These are phyloP conservation scores for Histomonas meleagridis DNA, from an alignment of 208 protist species.

Conservation along the genomic window DNA sequence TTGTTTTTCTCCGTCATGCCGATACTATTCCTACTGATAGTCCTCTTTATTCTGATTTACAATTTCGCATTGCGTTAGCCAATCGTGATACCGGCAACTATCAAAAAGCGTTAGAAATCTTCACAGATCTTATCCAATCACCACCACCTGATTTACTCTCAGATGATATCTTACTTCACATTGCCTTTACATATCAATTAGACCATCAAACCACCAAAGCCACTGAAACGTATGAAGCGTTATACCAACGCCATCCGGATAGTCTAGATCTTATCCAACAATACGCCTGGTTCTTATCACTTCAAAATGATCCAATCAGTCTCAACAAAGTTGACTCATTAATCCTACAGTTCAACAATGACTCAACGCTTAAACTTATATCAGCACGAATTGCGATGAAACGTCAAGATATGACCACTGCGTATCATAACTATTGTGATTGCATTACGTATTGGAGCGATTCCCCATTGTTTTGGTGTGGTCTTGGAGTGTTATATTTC, in stretches of 20 bases:
- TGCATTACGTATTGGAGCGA: not conserved
- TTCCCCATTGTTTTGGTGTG: constrained; percentile 27
- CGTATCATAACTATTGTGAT: not conserved
- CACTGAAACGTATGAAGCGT: not conserved
- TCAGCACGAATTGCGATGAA: not conserved
- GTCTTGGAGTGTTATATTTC: not conserved
- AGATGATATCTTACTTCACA: constrained; percentile 4
- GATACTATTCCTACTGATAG: not conserved
- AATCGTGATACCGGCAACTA: not conserved
- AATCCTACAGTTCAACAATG: not conserved
- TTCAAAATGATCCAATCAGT: not conserved
- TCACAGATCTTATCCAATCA: not conserved
- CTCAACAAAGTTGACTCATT: not conserved
- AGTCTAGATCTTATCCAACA: not conserved
- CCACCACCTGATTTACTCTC: not conserved
- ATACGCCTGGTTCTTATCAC: not conserved
- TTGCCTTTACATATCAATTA: constrained; percentile 27
- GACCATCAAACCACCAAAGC: not conserved
- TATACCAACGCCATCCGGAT: not conserved
- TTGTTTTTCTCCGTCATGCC: not conserved
- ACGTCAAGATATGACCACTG: not conserved
- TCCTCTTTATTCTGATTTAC: not conserved
- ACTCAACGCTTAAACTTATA: not conserved
- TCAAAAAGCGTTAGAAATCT: not conserved
- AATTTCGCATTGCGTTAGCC: not conserved